phyloP scores from a whole-genome alignment of 2,329 filamentous ascomycete species.

The Triangularia setosa region DNA sequence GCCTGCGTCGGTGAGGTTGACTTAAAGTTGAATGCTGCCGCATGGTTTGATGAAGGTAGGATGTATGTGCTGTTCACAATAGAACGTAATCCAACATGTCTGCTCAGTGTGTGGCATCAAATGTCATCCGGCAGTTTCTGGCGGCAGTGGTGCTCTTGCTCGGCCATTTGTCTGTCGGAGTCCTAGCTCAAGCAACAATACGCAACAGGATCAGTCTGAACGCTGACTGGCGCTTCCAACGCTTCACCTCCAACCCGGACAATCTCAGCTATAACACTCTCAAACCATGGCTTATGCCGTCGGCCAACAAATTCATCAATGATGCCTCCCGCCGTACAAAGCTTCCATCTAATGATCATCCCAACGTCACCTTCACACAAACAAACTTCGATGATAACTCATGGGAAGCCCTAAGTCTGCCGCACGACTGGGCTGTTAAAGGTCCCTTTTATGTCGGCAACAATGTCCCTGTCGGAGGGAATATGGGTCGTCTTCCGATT shows the following conservation, averaged over 20 bases:
- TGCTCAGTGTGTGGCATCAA: background rate
- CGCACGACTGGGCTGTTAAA: conserved; percentile 46
- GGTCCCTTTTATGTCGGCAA: conserved; percentile 37
- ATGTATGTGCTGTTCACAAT: background rate
- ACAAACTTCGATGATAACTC: conserved; percentile 34
- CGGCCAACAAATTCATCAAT: conserved; percentile 30
- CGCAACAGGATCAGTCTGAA: conserved; percentile 22
- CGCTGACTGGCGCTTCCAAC: conserved; percentile 21
- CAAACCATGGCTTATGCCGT: conserved; percentile 34
- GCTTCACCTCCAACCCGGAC: conserved; percentile 18
- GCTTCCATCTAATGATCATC: conserved; percentile 26
- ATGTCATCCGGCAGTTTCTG: background rate
- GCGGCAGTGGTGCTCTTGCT: background rate
- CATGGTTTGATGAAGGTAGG: background rate
- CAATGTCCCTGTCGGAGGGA: conserved; percentile 32
- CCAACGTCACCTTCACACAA: conserved; percentile 29
- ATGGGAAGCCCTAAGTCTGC: conserved; percentile 41
- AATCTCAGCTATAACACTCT: conserved; percentile 22
- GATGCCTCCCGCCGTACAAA: conserved; percentile 22
- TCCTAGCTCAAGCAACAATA: background rate
- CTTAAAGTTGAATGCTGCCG: background rate
- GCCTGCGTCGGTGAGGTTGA: background rate
- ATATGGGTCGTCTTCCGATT: conserved; percentile 41
- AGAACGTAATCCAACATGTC: background rate
- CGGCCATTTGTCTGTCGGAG: background rate